Base-by-base conservation (phyloP, 2,329 filamentous ascomycete species). In the Triangularia verruculosa region DNA sequence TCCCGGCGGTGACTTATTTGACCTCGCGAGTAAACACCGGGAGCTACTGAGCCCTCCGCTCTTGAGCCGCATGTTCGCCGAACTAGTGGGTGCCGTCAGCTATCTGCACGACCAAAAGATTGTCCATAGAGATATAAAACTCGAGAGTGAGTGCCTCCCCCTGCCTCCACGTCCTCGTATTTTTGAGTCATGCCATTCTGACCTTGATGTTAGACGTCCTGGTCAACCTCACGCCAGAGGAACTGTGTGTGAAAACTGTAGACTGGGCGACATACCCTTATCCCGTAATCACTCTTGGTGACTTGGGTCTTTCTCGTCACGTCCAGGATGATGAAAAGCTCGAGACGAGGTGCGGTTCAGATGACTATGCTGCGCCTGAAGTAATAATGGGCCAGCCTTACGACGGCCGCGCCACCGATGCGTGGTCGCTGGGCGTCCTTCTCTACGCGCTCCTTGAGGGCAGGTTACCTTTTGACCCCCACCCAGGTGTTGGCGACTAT, bases 341-440 rank as follows among this genome's bases (percentile, higher is more conserved):
- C n/a, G 91, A 91, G 66, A 98, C 94, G 1, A 87, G 95, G 9
- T 99, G 95, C 75, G 95, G 95, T 30, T 96, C 91, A 47, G 95
- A 98, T 77, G 95, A 99, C 77, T 99, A 99, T 74, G 94, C 94
- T 1, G 94, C 95, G 0, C 95, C 95, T 0, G 95, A 99, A 75
- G 93, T 99, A 54, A 89, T 99, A 61, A 92, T 99, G 82, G 94
- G 94, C 24, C 92, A 97, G 73, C 87, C 92, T 7, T 99, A 99
- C 74, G 93, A 98, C 74, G 95, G 95, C 30, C 91, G 92, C 39
- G 86, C 89, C 1, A 97, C 91, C 0, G 95, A 99, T 74, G 93
- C 92, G 9, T 99, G 95, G 95, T 96, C 94, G 0, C 82, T 98
- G 0, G 95, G 95, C 59, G 95, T 99, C 1, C 80, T 98, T 2